Evolutionary conservation across 2,329 filamentous ascomycete species (phyloP).

Genomic region (Metarhizium guizhouense): DNA sequence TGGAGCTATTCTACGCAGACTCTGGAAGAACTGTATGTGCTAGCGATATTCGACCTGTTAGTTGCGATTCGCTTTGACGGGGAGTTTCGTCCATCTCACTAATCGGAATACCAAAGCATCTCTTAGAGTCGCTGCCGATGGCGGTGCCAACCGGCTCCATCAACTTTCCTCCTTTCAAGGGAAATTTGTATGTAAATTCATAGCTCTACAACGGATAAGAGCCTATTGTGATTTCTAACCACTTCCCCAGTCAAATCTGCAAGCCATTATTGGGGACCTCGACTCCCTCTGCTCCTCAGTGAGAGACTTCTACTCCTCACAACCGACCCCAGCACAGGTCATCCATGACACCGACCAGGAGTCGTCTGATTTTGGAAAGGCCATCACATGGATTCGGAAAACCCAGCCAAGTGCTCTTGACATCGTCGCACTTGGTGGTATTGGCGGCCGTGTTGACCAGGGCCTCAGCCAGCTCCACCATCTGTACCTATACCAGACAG

Average conservation of each 20-base stretch:
- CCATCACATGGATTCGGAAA: slow-evolving; percentile 49
- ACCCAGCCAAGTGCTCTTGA: slow-evolving; percentile 33
- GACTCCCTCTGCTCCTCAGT: slow-evolving; percentile 66
- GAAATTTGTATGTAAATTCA: slow-evolving; percentile 29
- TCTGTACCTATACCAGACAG: slow-evolving; percentile 55
- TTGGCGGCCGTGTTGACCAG: slow-evolving; percentile 88
- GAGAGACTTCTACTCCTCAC: slow-evolving; percentile 55
- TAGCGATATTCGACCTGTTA: neutral
- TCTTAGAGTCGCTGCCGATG: slow-evolving; percentile 76
- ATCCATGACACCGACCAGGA: slow-evolving; percentile 72
- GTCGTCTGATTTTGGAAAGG: slow-evolving; percentile 87
- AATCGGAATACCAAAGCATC: slow-evolving; percentile 36
- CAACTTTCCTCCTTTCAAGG: slow-evolving; percentile 32
- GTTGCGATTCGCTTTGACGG: neutral
- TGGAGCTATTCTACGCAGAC: slow-evolving; percentile 35
- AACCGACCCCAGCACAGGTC: slow-evolving; percentile 43
- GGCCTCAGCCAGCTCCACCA: slow-evolving; percentile 84
- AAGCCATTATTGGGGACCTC: slow-evolving; percentile 79
- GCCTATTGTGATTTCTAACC: neutral
- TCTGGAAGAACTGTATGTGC: slow-evolving; percentile 39
- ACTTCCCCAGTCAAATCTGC: slow-evolving; percentile 42
- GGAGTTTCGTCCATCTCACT: neutral
- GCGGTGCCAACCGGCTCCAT: slow-evolving; percentile 72
- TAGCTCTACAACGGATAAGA: neutral
- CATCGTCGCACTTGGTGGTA: slow-evolving; percentile 74